phyloP scores from a whole-genome alignment of 306 rosid species.

The Citrullus colocynthis region DNA sequence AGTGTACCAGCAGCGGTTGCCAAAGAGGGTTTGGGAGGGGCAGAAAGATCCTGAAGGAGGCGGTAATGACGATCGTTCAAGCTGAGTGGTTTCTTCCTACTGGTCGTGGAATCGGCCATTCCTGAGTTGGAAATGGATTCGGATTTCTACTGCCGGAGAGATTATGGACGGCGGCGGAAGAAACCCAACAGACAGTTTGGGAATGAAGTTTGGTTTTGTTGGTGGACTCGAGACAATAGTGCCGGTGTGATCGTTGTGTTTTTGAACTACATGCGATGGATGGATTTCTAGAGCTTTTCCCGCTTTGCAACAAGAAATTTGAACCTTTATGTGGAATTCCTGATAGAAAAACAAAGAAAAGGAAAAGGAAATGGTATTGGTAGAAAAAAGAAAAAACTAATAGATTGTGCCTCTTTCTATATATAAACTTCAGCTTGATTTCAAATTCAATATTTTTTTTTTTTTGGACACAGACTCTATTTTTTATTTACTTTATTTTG shows the following conservation, averaged over 20 bases:
- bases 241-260: neutral
- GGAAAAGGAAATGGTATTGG: too few relatives aligned
- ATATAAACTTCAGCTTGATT: too few relatives aligned
- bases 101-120: slow-evolving; percentile 42
- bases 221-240: neutral
- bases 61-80: slow-evolving; percentile 82
- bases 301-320: neutral
- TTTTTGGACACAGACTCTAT: too few relatives aligned
- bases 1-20: slow-evolving; percentile 8
- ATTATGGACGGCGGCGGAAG: neutral
- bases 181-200: neutral
- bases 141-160: neutral
- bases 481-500: too few relatives aligned
- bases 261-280: neutral
- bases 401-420: too few relatives aligned
- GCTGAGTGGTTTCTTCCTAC: slow-evolving; percentile 37
- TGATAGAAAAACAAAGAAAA: too few relatives aligned
- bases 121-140: neutral
- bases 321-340: neutral
- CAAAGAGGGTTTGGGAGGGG: slow-evolving; percentile 42
- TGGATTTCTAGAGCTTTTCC: neutral
- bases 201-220: neutral
- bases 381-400: too few relatives aligned
- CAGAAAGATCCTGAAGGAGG: slow-evolving; percentile 66
- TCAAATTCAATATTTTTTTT: too few relatives aligned